These are phyloP conservation scores for Pythium oligandrum DNA, from an alignment of 352 stramenopile genomes.

Conservation along the genomic window DNA sequence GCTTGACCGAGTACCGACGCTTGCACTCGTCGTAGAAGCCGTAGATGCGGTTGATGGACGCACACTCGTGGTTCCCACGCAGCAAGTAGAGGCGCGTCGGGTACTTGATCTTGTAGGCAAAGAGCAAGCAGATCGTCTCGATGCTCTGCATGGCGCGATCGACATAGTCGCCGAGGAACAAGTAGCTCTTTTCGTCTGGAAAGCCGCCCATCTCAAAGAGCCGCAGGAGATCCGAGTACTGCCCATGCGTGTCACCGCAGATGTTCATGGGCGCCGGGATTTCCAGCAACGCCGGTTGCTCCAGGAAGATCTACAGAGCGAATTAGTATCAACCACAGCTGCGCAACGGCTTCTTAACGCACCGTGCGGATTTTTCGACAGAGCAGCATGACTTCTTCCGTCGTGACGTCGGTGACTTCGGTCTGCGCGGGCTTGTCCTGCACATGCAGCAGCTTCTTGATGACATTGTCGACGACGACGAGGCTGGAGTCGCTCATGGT, in stretches of 20 bases:
- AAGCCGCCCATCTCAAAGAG: slow-evolving; percentile 94
- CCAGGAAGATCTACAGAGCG: slow-evolving; percentile 71
- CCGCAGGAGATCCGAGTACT: slow-evolving; percentile 98
- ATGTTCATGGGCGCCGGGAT: slow-evolving; percentile 96
- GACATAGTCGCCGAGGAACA: slow-evolving; percentile 89
- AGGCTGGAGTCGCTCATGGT: slow-evolving; percentile 50
- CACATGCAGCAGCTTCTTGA: slow-evolving; percentile 67
- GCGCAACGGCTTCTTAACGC: background rate
- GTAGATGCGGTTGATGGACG: slow-evolving; percentile 99
- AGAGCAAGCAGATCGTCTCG: slow-evolving; percentile 97
- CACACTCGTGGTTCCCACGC: slow-evolving; percentile 98
- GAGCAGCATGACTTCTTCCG: slow-evolving; percentile 70
- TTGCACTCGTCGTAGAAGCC: slow-evolving; percentile 99
- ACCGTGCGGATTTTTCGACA: slow-evolving; percentile 77
- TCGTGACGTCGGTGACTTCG: slow-evolving; percentile 75
- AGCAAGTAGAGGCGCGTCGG: slow-evolving; percentile 97
- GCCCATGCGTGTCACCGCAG: slow-evolving; percentile 96
- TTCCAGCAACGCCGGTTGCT: slow-evolving; percentile 94
- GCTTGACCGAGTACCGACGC: slow-evolving; percentile 87
- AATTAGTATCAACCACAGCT: background rate
- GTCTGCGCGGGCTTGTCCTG: slow-evolving; percentile 75
- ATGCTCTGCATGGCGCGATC: slow-evolving; percentile 95
- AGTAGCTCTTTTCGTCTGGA: slow-evolving; percentile 61
- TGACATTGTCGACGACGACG: slow-evolving; percentile 58
- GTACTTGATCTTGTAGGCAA: slow-evolving; percentile 99